A percentile compares a stretch with the other conserved stretches of the same genome.
Conservation (phyloP, 352 stramenopile genomes). For the Phytophthora cryptogea region DNA sequence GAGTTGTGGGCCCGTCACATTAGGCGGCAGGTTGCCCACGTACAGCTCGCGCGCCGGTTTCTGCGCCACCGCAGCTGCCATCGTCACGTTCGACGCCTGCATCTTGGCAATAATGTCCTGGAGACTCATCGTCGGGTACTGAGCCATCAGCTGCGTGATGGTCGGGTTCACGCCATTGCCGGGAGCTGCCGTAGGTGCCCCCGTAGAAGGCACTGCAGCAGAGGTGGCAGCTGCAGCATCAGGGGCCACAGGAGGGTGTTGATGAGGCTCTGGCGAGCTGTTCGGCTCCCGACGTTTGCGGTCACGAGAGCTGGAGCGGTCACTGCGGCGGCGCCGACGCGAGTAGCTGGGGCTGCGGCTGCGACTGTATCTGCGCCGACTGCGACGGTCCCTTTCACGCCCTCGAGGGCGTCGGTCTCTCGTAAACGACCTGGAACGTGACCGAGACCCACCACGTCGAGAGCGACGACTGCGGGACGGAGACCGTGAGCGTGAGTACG, state of each 20-base stretch:
- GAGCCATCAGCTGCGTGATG: conserved; percentile 90
- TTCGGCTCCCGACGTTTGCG: conserved; percentile 53
- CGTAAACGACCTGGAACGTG: conserved; percentile 41
- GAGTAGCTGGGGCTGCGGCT: conserved; percentile 58
- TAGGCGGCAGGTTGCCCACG: conserved; percentile 85
- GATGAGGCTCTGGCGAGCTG: conserved; percentile 49
- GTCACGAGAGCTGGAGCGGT: conserved; percentile 67
- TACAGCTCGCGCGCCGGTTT: conserved; percentile 87
- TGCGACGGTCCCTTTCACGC: conserved; percentile 32
- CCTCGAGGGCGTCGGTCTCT: conserved; percentile 30
- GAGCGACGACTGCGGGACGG: conserved; percentile 40
- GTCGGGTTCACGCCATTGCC: conserved; percentile 58
- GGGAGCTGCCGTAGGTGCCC: conserved; percentile 21
- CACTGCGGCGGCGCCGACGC: conserved; percentile 43
- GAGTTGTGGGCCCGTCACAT: conserved; percentile 79
- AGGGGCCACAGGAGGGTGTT: conserved; percentile 36
- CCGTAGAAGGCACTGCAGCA: not conserved
- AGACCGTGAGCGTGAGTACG: conserved; percentile 59
- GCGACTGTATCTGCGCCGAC: conserved; percentile 40
- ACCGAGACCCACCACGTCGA: conserved; percentile 53
- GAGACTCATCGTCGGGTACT: conserved; percentile 88
- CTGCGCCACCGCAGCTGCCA: conserved; percentile 72
- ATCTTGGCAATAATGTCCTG: conserved; percentile 91
- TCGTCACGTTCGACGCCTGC: conserved; percentile 77
- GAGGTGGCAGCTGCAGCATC: conserved; percentile 9